Base-by-base conservation (phyloP, 768 basidiomycete genomes). In the Termitomyces sp. region DNA sequence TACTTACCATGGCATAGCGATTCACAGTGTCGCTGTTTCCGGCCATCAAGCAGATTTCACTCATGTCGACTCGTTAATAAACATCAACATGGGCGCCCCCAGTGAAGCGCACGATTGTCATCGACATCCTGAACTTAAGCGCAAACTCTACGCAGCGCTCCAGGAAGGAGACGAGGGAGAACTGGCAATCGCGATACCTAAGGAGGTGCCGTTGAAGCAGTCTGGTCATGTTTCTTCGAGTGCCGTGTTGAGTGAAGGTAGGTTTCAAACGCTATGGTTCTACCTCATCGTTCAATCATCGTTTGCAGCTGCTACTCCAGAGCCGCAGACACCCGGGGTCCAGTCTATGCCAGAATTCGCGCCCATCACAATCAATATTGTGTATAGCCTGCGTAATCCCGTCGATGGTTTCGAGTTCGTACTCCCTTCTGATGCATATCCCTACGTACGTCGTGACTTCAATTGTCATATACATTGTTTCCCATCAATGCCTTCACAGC, bases 121-220 rank as follows among this genome's bases (percentile, higher is more conserved):
- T 66, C 81, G 84, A 55, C 94, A 96, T 73, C 92, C 94, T 6
- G 97, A 97, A 68, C 78, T 95, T 58, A 98, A 97, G 78, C 82
- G 97, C 58, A 89, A 87, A 73, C 71, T 97, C 41, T 98, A 94
- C 75, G 84, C 92, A 0, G 92, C 96, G 0, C 77, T 94, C 52
- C 84, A 92, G 59, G 97, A 98, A 66, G 82, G 86, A 43, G 94
- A 96, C 63, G 94, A 98, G 69, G 97, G 96, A 57, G 97, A 98
- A 71, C 69, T 99, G 32, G 92, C 93, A 5, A 92, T 99, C 64
- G 83, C 87, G 12, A 85, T 98, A 59, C 91, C 91, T 9, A 79
- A 77, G 64, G 88, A 88, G 58, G 85, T 88, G 18, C 75, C 81
- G 51, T 71, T 88, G 64, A 87, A 76, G 71, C 84, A 81, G 59